Evolutionary conservation across 192 early-diverging fungal genomes (phyloP), one percentile per base, ranked within the genome.

Genomic region (Backusella liffmaniae): DNA sequence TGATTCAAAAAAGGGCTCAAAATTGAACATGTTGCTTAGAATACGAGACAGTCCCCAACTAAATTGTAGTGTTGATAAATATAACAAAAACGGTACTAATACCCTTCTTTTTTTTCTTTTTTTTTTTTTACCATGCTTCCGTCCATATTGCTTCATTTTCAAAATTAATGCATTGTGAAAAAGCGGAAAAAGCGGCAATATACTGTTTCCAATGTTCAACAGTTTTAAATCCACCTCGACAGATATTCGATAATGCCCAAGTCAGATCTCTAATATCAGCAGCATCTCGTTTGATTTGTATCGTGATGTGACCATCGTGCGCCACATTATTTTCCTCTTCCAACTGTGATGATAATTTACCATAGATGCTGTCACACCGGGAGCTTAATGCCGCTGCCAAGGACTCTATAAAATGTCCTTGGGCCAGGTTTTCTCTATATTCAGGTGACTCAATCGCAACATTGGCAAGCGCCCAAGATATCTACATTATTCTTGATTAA

Each of bases 11-110:
- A 80, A 80, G 0, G 39, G 53, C 4, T 72, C 66, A 10, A 41
- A 56, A 7, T 73, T 68, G 23, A 76, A 71, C 79, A 76, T 76
- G 39, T 73, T 80, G 26, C 74, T 72, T n/a, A 80, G 34, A 35
- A 80, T 72, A 35, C 79, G 68, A 42, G 79, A 80, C n/a, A 80
- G 30, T 21, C 79, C 79, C 79, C 79, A 80, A 62, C 79, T 79
- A 70, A 2, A 30, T 21, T 12, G 34, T 18, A 15, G 18, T 13
- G 18, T 46, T 7, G 66, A 46, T n/a, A 21, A 37, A 29, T 29
- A 32, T 23, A 23, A 23, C 18, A 46, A 32, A 32, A 32, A 32
- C 30, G 30, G 2, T 1, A 2, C 30, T 1, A 32, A 32, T 32
- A 32, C 30, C 1, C 4, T 4, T 5, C 29, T 16, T 1, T 23